phyloP scores from a whole-genome alignment of 2,329 filamentous ascomycete species.

The Parafenestella ontariensis region DNA sequence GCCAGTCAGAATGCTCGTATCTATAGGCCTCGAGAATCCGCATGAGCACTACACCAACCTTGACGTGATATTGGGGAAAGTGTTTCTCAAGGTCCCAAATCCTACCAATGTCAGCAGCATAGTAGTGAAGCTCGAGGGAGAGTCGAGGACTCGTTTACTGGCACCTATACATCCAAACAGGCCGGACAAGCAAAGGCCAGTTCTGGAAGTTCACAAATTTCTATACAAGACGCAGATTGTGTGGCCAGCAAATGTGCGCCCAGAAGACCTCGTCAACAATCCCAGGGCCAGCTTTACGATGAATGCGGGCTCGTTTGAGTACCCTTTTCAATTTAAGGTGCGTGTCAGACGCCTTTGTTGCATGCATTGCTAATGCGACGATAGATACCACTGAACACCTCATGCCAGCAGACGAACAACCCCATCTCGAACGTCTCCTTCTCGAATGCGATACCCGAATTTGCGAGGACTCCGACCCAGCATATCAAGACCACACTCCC shows the following conservation, averaged over 20 bases:
- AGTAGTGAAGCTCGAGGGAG: conserved; percentile 83
- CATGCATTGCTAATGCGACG: background rate
- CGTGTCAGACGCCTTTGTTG: conserved; percentile 40
- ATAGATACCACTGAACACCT: conserved; percentile 71
- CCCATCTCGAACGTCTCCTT: conserved; percentile 54
- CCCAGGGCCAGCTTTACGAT: conserved; percentile 63
- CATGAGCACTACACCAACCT: conserved; percentile 81
- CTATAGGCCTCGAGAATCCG: conserved; percentile 69
- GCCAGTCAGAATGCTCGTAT: conserved; percentile 56
- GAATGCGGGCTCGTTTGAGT: conserved; percentile 74
- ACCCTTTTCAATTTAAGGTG: conserved; percentile 80
- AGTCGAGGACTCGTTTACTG: conserved; percentile 72
- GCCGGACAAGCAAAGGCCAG: conserved; percentile 54
- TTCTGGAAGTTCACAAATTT: conserved; percentile 65
- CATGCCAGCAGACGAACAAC: conserved; percentile 57
- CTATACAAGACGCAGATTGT: conserved; percentile 76
- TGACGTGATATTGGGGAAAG: conserved; percentile 70
- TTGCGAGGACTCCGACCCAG: conserved; percentile 55
- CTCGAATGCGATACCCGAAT: conserved; percentile 52
- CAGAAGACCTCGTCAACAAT: conserved; percentile 48
- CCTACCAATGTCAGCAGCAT: conserved; percentile 61
- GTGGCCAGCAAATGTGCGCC: conserved; percentile 65
- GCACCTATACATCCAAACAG: conserved; percentile 54
- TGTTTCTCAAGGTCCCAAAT: conserved; percentile 54
- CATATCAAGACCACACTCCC: conserved; percentile 89